Conservation (phyloP, 202 grass and related monocot genomes). For the Zoysia matrella region DNA sequence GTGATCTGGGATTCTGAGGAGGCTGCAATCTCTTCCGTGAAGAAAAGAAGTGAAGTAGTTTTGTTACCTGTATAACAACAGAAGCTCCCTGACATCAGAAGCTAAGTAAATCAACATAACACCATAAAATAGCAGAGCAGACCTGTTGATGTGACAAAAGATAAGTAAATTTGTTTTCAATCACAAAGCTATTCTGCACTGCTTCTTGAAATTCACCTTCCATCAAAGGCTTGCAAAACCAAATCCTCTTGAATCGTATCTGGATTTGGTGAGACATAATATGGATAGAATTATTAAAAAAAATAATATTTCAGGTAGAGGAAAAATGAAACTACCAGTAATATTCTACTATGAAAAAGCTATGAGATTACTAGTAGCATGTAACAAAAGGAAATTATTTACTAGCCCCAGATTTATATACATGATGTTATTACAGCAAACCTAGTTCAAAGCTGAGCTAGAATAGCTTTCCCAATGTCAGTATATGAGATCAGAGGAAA, state of each 20-base stretch:
- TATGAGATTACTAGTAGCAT: background rate
- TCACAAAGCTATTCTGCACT: conserved; percentile 33
- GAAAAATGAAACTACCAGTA: background rate
- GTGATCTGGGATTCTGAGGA: conserved; percentile 32
- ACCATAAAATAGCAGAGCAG: conserved; percentile 30
- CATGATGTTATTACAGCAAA: background rate
- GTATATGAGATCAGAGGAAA: background rate
- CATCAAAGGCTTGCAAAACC: conserved; percentile 65
- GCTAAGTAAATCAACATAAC: conserved; percentile 32
- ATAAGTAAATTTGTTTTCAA: conserved; percentile 41
- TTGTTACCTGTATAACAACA: conserved; percentile 52
- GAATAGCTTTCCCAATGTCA: background rate
- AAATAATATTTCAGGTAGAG: conserved; percentile 6
- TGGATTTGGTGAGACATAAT: conserved; percentile 41
- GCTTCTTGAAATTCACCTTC: conserved; percentile 52
- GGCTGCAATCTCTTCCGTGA: conserved; percentile 54
- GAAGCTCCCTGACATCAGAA: conserved; percentile 33
- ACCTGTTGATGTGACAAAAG: conserved; percentile 60
- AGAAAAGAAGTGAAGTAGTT: conserved; percentile 66
- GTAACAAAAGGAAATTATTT: background rate
- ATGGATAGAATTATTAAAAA: conserved; percentile 18
- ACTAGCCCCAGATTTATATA: background rate
- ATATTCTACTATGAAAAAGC: background rate
- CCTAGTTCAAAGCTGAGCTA: background rate
- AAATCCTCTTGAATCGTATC: conserved; percentile 66